These are phyloP conservation scores for Fusarium chaquense DNA, from an alignment of 2,329 filamentous ascomycete species.

Conservation along the genomic window DNA sequence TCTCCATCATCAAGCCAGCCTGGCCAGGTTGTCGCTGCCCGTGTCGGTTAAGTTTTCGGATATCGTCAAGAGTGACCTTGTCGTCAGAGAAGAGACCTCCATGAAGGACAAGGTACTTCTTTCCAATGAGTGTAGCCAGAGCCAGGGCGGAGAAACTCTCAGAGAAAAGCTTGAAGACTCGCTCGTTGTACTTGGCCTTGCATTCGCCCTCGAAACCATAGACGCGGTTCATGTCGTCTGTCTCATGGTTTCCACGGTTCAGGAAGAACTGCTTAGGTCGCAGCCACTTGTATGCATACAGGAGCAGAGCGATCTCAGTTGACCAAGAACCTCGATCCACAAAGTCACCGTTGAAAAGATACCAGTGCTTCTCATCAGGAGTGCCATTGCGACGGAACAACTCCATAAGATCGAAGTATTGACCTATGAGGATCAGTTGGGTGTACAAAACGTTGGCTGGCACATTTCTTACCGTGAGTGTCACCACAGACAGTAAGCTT, in stretches of 20 bases:
- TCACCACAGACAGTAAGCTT: slow-evolving; percentile 95
- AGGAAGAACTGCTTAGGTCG: slow-evolving; percentile 90
- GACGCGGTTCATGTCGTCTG: slow-evolving; percentile 98
- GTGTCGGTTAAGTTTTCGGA: slow-evolving; percentile 91
- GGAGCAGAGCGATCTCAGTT: slow-evolving; percentile 90
- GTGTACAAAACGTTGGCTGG: slow-evolving; percentile 33
- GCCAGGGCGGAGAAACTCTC: slow-evolving; percentile 97
- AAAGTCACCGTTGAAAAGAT: slow-evolving; percentile 99
- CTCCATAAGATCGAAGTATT: slow-evolving; percentile 97
- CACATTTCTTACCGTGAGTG: slow-evolving; percentile 80
- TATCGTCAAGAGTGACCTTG: slow-evolving; percentile 90
- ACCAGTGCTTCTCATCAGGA: slow-evolving; percentile 87
- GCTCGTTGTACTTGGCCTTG: slow-evolving; percentile 97
- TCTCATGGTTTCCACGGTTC: slow-evolving; percentile 98
- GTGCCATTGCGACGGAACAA: slow-evolving; percentile 92
- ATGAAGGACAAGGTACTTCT: slow-evolving; percentile 92
- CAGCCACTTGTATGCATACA: slow-evolving; percentile 98
- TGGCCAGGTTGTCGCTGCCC: slow-evolving; percentile 93
- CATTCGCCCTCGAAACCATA: slow-evolving; percentile 99
- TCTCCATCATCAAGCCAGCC: slow-evolving; percentile 98
- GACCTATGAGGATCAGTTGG: slow-evolving; percentile 65
- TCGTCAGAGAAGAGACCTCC: slow-evolving; percentile 97
- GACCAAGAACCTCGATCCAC: slow-evolving; percentile 98
- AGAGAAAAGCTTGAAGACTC: slow-evolving; percentile 94
- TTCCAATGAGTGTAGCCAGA: slow-evolving; percentile 89